These are phyloP conservation scores for Talaromyces piceae DNA, from an alignment of 2,329 filamentous ascomycete genomes.

Conservation along the genomic window DNA sequence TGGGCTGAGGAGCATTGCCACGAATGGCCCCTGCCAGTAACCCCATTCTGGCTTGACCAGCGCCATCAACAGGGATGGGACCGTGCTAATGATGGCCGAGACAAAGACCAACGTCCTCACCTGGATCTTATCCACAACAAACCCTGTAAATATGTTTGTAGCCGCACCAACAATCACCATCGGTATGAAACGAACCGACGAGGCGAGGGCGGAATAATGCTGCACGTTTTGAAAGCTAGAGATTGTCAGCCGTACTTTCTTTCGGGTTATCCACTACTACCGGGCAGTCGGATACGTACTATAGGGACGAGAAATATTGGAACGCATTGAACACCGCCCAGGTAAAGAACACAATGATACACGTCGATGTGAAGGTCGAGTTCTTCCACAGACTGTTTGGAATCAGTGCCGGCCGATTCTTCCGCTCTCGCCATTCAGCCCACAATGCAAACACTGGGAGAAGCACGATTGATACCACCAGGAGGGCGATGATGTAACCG, in stretches of 20 bases:
- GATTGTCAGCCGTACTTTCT: background rate
- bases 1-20: constrained; percentile 38
- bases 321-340: constrained; percentile 24
- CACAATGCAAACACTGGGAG: constrained; percentile 21
- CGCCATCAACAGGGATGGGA: constrained; percentile 41
- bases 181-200: constrained; percentile 41
- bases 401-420: constrained; percentile 21
- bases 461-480: constrained; percentile 19
- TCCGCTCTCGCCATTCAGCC: constrained; percentile 17
- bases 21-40: constrained; percentile 43
- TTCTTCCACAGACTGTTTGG: constrained; percentile 28
- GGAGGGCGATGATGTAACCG: constrained; percentile 18
- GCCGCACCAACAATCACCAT: constrained; percentile 29
- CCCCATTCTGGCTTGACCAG: constrained; percentile 38
- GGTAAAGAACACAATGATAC: constrained; percentile 23
- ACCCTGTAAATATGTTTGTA: constrained; percentile 39
- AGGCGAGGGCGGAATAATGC: constrained; percentile 34
- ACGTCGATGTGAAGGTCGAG: constrained; percentile 22
- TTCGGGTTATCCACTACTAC: too few relatives aligned
- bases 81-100: constrained; percentile 24
- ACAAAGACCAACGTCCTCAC: constrained; percentile 37
- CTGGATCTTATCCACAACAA: constrained; percentile 38
- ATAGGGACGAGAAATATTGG: constrained; percentile 18
- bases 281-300: background rate
- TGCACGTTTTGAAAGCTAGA: constrained; percentile 43